phyloP scores from a whole-genome alignment of 2,329 filamentous ascomycete genomes.

The Sclerotinia sclerotiorum region DNA sequence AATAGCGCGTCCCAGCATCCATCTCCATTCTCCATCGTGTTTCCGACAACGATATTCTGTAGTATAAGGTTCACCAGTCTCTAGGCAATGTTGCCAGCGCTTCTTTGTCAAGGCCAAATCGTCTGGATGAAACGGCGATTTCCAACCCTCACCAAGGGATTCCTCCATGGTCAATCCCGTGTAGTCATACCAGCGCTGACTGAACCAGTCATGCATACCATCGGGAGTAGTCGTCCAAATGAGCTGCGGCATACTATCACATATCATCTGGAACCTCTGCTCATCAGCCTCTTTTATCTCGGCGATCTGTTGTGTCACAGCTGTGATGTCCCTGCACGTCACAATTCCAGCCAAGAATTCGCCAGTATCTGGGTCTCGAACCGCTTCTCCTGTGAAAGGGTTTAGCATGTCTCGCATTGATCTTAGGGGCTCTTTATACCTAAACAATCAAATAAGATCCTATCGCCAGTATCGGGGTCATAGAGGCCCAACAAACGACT shows the following conservation, averaged over 20 bases:
- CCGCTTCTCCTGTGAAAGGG: constrained; percentile 51
- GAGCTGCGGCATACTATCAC: constrained; percentile 69
- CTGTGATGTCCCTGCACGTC: constrained; percentile 61
- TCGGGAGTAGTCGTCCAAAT: constrained; percentile 72
- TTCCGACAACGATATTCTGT: constrained; percentile 70
- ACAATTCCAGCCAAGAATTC: constrained; percentile 74
- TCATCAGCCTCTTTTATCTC: constrained; percentile 70
- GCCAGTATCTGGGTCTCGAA: constrained; percentile 64
- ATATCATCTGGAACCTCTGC: constrained; percentile 71
- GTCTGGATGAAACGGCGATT: constrained; percentile 66
- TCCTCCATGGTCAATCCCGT: constrained; percentile 65
- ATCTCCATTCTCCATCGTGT: constrained; percentile 69
- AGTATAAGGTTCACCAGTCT: constrained; percentile 66
- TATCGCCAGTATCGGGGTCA: constrained; percentile 52
- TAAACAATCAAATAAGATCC: constrained; percentile 61
- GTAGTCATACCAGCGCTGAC: constrained; percentile 73
- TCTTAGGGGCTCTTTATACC: constrained; percentile 38
- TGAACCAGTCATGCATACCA: constrained; percentile 71
- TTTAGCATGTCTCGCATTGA: neutral
- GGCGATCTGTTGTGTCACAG: constrained; percentile 66
- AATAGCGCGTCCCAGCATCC: constrained; percentile 73
- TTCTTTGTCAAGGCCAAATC: constrained; percentile 58
- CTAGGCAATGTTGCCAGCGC: constrained; percentile 62
- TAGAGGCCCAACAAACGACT: constrained; percentile 63
- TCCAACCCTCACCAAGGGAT: constrained; percentile 63